Base-by-base conservation (phyloP, 805 yeast species). In the Barnettozyma wickerhamii region DNA sequence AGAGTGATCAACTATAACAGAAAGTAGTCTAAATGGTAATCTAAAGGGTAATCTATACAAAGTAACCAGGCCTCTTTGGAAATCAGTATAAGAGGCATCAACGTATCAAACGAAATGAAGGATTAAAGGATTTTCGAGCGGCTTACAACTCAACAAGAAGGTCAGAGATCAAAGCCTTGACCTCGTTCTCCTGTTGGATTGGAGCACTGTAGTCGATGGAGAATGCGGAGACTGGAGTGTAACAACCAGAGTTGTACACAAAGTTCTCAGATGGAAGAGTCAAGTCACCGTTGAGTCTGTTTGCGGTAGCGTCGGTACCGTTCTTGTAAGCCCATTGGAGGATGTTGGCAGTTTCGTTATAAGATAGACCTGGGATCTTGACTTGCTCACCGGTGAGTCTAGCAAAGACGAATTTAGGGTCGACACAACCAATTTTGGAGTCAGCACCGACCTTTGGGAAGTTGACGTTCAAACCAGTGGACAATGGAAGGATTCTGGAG, bases 401-500 rank as follows among this genome's bases (percentile, higher is more conserved):
- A 13, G 79, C 56, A 48, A 58, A 64, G 29, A 63, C 66, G 52
- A 59, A 74, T 20, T 61, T 53, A 38, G 78, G 76, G 41, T 62
- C 60, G 19, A 49, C 43, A 60, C 81, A 76, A 4, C 45, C 43
- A 10, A 59, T 47, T 27, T 45, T 39, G 7, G 65, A 41, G 44
- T 69, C 72, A 36, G 66, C 47, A 20, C 72, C 71, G 20, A 73
- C 78, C 12, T 40, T 36, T 37, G 79, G 79, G 52, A 65, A 62
- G 58, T 74, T 74, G 41, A 74, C 76, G 52, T 69, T 72, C 41
- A 73, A 44, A 49, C 76, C 78, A 38, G 60, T 63, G 32, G 68
- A 66, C 30, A 59, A 41, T 37, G 79, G 79, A 43, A 74, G 60
- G 20, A 62, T 53, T 46, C 63, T 57, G 26, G 45, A 47, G 46